Evolutionary conservation across 768 basidiomycete genomes (phyloP), one percentile per base, ranked within the genome.

Genomic region (Lentinula edodes): DNA sequence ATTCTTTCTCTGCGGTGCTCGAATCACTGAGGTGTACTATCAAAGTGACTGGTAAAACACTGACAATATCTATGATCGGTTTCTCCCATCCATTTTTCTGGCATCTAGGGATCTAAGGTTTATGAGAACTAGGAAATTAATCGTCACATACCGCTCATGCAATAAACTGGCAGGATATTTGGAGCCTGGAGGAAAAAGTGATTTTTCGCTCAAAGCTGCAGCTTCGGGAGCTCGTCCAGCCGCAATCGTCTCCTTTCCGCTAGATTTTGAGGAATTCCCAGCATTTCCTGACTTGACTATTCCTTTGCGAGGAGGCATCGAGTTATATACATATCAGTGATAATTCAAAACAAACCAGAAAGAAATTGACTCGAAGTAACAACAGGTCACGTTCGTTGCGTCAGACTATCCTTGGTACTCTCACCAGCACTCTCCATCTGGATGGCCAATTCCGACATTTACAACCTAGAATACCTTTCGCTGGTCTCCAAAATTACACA

Each of bases 381-480:
- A 57, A 32, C 12, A 38, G 55, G 39, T 43, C 55, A 39, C 41
- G 55, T 32, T 15, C 41, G 39, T 16, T 6, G 35, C 39, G 10
- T 28, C 15, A 35, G 20, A 43, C 5, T 34, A 8, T 9, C 2
- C 18, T 46, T 59, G 34, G 10, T n/a, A 39, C 52, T 41, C 35
- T 45, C 43, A 38, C 61, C 50, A 34, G 45, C 10, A 10, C 60
- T 28, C 28, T 2, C 28, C 28, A 28, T 28, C 57, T 61, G 35
- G 69, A 90, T 90, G 88, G 75, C 86, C 45, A 84, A 88, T 66
- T 74, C 74, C 65, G 93, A 95, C 76, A 78, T 99, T 63, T 91
- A 95, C 76, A 87, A 92, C 72, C 90, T 99, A 74, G 97, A 98
- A 74, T 81, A 90, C 62, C 86, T 99, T 52, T 95, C 94, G 41